Evolutionary conservation across 257 asterid genomes (phyloP), one percentile per base, ranked within the genome.

Genomic region (Nicotiana attenuata): DNA sequence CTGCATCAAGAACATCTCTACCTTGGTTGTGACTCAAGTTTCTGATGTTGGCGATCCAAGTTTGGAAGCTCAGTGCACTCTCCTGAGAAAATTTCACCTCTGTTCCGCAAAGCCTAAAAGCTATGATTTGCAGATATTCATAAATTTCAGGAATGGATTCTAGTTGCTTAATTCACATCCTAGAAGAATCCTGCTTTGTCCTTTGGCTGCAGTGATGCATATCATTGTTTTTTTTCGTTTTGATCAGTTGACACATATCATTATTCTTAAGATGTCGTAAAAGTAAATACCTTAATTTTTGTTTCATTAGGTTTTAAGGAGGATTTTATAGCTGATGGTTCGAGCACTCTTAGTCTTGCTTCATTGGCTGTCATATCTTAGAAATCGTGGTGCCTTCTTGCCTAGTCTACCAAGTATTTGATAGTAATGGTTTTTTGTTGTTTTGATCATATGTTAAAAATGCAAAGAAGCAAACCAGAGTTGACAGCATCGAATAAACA

Each of bases 301-400:
- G 78, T 69, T 71, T 45, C 60, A 20, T 71, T 71, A n/a, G 35
- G 78, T 71, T 71, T 71, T 22, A 9, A 71, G 60, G 78, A 73
- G 35, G 60, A 71, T 71, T 71, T 29, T 45, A 45, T 71, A 45
- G 78, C 60, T 14, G 59, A 69, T 41, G 11, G 59, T 41, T 69
- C 6, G 13, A 38, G 56, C 38, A 52, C 57, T 50, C 57, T 15
- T 52, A 52, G 57, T 52, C 57, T 52, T 52, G 57, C 19, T 52
- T 52, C 57, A 52, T 52, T 13, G 57, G 57, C 1, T 52, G 17
- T 52, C 57, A 52, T 13, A 52, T 52, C 17, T 19, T 69, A 56
- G 78, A 41, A 69, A 20, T 38, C 13, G 7, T 41, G 13, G 16
- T 69, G n/a, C 33, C 60, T 73, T 73, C 60, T 31, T 71, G 78